Base-by-base conservation (phyloP, 129 eudicot genomes). In the Centella asiatica region DNA sequence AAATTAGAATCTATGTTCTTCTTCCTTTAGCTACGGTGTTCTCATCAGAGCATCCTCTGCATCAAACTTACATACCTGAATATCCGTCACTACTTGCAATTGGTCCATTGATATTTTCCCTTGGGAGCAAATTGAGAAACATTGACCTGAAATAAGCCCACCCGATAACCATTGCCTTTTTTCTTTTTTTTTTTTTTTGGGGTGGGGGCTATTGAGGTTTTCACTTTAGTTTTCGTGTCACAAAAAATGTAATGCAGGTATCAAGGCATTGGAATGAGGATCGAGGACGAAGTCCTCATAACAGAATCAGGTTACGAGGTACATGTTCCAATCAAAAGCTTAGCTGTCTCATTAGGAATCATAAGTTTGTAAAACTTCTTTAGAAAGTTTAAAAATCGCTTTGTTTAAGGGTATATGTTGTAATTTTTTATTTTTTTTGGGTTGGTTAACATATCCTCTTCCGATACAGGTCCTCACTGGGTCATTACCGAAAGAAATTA, bases 271-370 rank as follows among this genome's bases (percentile, higher is more conserved):
- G 98, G 98, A 65, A 92, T 92, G 66, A 84, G 98, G 79, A 87
- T 92, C 33, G 98, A 92, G 79, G 97, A 86, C 37, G 97, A 86
- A 69, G 94, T 92, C 55, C 85, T 92, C 19, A 92, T 92, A 52
- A 92, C 98, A 33, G 98, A 92, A 66, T 67, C 94, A 8, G 95
- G 98, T 63, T 78, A 74, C 14, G 98, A 92, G 90, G 98, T 87
- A 77, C 34, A 67, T 29, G 33, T 63, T n/a, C 18, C 47, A 17
- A 24, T 48, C 37, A 45, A 49, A 4, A 29, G 17, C 23, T 59
- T 32, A 56, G 25, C 8, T 31, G 27, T 32, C 15, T 31, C 19
- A 11, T 32, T 23, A 1, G 10, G n/a, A 56, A n/a, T 56, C 9
- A 1, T 20, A n/a, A 31, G 61, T 31, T 29, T 31, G 25, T 1